A percentile compares a stretch with the other conserved stretches of the same genome.
Conservation (phyloP, 2,329 filamentous ascomycete genomes). For the Aureobasidium namibiae region DNA sequence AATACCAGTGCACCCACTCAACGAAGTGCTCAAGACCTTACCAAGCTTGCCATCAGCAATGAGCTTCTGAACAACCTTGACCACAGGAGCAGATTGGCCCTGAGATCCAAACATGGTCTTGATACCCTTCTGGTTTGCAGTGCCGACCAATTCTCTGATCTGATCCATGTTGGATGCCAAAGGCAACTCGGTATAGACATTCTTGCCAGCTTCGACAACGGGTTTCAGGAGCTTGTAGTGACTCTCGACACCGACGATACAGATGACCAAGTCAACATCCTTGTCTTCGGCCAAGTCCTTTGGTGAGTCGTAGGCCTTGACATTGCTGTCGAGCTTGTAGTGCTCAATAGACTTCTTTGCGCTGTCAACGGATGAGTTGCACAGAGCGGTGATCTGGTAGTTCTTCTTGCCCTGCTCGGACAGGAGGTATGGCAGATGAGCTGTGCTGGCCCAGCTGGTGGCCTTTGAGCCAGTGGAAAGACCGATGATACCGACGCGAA, state of each 20-base stretch:
- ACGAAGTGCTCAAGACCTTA: conserved; percentile 31
- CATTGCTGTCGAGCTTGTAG: conserved; percentile 30
- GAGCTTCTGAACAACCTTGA: conserved; percentile 35
- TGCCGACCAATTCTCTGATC: conserved; percentile 34
- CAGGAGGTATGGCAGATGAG: conserved; percentile 52
- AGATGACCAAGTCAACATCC: conserved; percentile 41
- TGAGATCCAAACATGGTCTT: conserved; percentile 43
- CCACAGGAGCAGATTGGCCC: conserved; percentile 32
- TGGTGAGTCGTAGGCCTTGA: conserved; percentile 37
- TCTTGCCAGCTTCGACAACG: conserved; percentile 37
- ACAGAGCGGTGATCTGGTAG: conserved; percentile 43
- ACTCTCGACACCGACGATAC: conserved; percentile 35
- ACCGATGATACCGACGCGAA: conserved; percentile 51
- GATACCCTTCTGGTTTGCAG: conserved; percentile 34
- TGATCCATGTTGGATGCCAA: conserved; percentile 34
- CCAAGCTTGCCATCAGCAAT: conserved; percentile 38
- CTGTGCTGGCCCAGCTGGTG: conserved; percentile 44
- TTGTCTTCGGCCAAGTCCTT: conserved; percentile 38
- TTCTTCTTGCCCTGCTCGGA: conserved; percentile 19
- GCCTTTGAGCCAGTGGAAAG: conserved; percentile 37
- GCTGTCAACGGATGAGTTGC: conserved; percentile 39
- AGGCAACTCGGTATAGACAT: conserved; percentile 46
- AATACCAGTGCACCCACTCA: conserved; percentile 22
- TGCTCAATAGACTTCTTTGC: conserved; percentile 34
- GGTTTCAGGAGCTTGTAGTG: conserved; percentile 37